Conservation (phyloP, 805 yeast genomes). For the Komagataella pastoris region DNA sequence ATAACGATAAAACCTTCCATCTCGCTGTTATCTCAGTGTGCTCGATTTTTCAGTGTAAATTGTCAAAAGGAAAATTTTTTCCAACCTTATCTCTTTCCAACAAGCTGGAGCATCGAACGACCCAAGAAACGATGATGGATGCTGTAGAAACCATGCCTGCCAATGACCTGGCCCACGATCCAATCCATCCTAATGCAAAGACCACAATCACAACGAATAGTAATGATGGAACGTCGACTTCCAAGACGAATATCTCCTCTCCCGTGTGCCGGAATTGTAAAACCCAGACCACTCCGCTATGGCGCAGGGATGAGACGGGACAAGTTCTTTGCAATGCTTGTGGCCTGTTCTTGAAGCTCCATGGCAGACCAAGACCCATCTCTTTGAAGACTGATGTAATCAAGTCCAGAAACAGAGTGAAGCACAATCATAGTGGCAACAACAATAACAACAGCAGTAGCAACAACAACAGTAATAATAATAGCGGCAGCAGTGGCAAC, state of each 20-base stretch:
- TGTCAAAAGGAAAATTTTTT: not conserved
- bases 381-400: conserved; percentile 85
- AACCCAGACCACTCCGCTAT: conserved; percentile 86
- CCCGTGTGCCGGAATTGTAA: conserved; percentile 84
- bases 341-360: conserved; percentile 78
- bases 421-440: conserved; percentile 21
- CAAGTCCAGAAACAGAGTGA: conserved; percentile 79
- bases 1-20: not conserved
- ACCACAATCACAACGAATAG: conserved; percentile 39
- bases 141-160: not conserved
- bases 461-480: not conserved
- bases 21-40: not conserved
- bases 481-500: conserved; percentile 2
- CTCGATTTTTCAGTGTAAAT: not conserved
- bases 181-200: conserved; percentile 50
- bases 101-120: not conserved
- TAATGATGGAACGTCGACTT: conserved; percentile 49
- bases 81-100: not conserved
- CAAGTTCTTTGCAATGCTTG: conserved; percentile 91
- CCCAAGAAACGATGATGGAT: not conserved
- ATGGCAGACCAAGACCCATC: conserved; percentile 88
- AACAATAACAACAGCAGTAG: not conserved
- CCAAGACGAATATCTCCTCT: conserved; percentile 45
- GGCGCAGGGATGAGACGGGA: conserved; percentile 91
- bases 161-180: conserved; percentile 6